Base-by-base conservation (phyloP, 83 land plant species). In the Isoetes engelmannii region DNA sequence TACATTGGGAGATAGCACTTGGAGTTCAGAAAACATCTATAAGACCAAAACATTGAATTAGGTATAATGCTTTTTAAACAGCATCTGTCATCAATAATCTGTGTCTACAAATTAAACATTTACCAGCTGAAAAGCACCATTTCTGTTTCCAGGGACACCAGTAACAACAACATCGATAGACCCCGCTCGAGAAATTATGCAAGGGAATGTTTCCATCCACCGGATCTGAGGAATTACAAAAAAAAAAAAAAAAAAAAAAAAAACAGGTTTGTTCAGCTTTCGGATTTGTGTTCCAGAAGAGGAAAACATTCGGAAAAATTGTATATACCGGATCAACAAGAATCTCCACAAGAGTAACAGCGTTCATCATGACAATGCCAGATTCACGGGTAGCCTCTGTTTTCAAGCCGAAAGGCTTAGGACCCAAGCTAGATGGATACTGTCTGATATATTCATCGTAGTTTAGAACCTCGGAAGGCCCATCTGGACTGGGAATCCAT, bases 311-410 rank as follows among this genome's bases (percentile, higher is more conserved):
- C 1, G 28, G 2, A 0, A 60, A 15, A 60, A 15, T 3, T n/a
- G 28, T n/a, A 15, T 60, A 9, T 76, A 86, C 92, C 89, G 74
- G 85, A 74, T 90, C 92, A 92, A 90, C 85, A 4, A 90, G 80
- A 9, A 84, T 90, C 75, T 87, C 92, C 47, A 89, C 88, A 44
- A 89, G 82, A 67, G 77, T 83, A 45, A 80, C 63, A 17, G 80
- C 92, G 68, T 87, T 83, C 87, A 90, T 85, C 42, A 85, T 79
- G 7, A 90, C 92, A 44, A 87, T 67, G 2, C 80, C 79, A 45
- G 80, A 74, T 43, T 82, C 89, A 41, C 89, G 65, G 12, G 92
- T 85, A 47, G 88, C 95, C 65, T 90, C 95, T 7, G 85, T 81
- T 65, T 76, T 85, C 44, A 87, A 47, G 5, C 85, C 89, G 49